Base-by-base conservation (phyloP, 1,284 basidiomycete species). In the Irpex sp. region DNA sequence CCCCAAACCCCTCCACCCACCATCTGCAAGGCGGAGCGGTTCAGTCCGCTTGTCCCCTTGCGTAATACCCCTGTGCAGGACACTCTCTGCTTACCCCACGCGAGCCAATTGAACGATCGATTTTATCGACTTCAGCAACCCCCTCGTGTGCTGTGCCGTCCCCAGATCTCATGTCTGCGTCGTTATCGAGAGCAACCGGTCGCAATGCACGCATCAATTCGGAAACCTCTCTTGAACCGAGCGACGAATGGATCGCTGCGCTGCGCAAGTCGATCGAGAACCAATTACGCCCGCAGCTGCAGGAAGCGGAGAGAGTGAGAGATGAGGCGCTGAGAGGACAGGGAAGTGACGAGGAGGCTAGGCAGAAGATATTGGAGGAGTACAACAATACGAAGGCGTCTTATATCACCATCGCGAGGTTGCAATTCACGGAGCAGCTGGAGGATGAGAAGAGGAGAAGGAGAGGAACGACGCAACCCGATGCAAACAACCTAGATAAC, bases 221-320 rank as follows among this genome's bases (percentile, higher is more conserved):
- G 7, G 54, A 56, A 11, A 31, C 21, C 6, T 15, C 54, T 34
- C 15, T 36, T 15, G 54, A 56, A 13, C 54, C 54, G 7, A 36
- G 34, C 34, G 54, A 56, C 34, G 54, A 56, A 36, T 56, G 54
- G 54, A 56, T 56, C 9, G 34, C 54, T 26, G 64, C 67, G 1
- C 73, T 84, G 64, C 76, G 71, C 67, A 67, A 69, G 38, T 73
- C 76, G 67, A 85, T 87, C 70, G 77, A 83, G 67, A 70, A 74
- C 2, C 75, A 73, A 2, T 71, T 86, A 56, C 69, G 73, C 58
- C 70, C 75, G 57, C 81, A 84, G 78, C 76, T 83, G 54, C 74
- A 80, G 57, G 79, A 82, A 57, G 82, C 84, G 4, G 80, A 80
- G 70, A 75, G 77, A 61, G 78, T 77, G 21, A 72, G 78, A 59